Base-by-base conservation (phyloP, 805 yeast species). In the Starmerella bombi region DNA sequence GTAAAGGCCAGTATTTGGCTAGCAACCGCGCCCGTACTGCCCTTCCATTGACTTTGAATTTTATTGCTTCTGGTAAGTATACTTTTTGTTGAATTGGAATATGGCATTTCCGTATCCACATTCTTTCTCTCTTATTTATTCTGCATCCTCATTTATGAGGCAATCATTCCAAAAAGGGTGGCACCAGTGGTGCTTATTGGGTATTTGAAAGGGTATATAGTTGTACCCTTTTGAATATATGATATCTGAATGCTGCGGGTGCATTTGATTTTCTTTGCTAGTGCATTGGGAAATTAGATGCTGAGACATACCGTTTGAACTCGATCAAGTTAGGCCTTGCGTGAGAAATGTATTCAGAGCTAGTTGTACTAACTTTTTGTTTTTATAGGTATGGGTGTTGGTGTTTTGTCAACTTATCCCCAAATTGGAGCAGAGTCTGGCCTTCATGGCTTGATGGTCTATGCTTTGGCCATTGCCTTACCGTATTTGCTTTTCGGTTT, bases 341-440 rank as follows among this genome's bases (percentile, higher is more conserved):
- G 83, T 75, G 83, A 77, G 84, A 75, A 77, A 55, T 48, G 51
- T 53, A 58, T 50, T 57, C 44, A 50, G 31, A 28, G 29, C 55
- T 44, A 30, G 18, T 17, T 15, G 7, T 36, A 34, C 46, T 46
- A 42, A 42, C 40, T 21, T 34, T 18, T 37, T 18, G 30, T n/a
- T n/a, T n/a, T 33, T 40, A 27, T 32, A 79, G 91, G 82, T 36
- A 67, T 83, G 77, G 95, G 95, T 38, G 80, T 83, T 61, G 95
- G 95, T 59, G 74, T 84, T 40, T 63, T 86, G 28, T 72, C 91
- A 9, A 80, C 95, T 0, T 86, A 82, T 53, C 76, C 94, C 2
- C 79, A 84, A 59, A 80, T 86, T 48, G 94, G 88, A 3, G 84
- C 84, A 46, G 64, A 76, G 40, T 74, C 88, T 1, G 96, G 96